Evolutionary conservation across 2,329 filamentous ascomycete genomes (phyloP).

Genomic region (Verticillium alfalfae): DNA sequence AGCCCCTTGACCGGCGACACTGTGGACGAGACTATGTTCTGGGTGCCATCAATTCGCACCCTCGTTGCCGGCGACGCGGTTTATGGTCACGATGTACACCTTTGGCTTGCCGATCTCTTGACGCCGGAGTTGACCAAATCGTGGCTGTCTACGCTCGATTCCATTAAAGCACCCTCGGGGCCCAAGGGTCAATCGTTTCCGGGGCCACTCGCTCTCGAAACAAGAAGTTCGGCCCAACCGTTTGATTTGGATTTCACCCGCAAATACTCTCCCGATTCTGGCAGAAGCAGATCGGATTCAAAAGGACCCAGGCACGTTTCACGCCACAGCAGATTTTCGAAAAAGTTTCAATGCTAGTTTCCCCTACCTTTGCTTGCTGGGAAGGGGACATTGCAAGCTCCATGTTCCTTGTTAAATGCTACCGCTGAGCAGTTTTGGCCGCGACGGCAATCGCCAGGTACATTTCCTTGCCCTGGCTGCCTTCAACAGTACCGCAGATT

Average conservation of each 20-base stretch:
- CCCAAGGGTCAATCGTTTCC: conserved; percentile 1
- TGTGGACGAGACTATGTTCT: conserved; percentile 3
- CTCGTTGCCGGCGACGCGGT: conserved; percentile 7
- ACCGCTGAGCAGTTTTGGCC: conserved; percentile 7
- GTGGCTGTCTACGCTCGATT: conserved; percentile 6
- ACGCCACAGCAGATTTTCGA: conserved; percentile 2
- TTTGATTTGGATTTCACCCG: conserved; percentile 3
- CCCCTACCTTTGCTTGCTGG: background rate
- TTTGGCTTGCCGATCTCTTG: conserved; percentile 8
- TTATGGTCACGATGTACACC: conserved; percentile 6
- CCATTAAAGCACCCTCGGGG: background rate
- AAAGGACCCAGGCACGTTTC: conserved; percentile 4
- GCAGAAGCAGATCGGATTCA: conserved; percentile 4
- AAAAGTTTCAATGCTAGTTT: conserved; percentile 1
- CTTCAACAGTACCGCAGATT: too few species aligned
- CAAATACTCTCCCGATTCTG: conserved; percentile 4
- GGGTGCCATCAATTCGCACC: conserved; percentile 4
- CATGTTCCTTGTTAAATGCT: conserved; percentile 1
- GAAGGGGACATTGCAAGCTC: background rate
- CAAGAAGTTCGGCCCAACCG: background rate
- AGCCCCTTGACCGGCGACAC: conserved; percentile 4
- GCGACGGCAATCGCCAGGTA: background rate
- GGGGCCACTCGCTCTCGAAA: conserved; percentile 2
- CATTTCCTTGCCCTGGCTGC: conserved; percentile 3
- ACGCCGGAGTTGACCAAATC: conserved; percentile 3